These are phyloP conservation scores for Deinandra increscens DNA, from an alignment of 129 eudicot species.

Conservation along the genomic window DNA sequence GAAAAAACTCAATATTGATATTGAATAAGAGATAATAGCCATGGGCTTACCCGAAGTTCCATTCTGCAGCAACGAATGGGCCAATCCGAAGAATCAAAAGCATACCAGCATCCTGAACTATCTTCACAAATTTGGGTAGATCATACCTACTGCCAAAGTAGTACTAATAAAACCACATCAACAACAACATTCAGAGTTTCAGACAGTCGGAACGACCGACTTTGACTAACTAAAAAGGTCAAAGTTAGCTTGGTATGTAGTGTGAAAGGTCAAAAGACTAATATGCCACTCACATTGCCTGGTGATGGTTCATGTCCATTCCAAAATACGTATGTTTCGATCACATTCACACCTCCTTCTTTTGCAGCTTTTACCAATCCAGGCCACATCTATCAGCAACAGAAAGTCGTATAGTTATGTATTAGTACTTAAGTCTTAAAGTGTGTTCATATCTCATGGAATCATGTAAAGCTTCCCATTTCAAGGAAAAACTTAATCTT, in stretches of 20 bases:
- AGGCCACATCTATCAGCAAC: slow-evolving; percentile 85
- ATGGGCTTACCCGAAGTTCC: slow-evolving; percentile 83
- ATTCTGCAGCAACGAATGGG: slow-evolving; percentile 97
- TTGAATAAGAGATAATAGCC: not conserved
- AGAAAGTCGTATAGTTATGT: not conserved
- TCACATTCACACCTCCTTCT: too few relatives aligned
- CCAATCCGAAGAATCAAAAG: slow-evolving; percentile 92
- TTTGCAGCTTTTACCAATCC: slow-evolving; percentile 83
- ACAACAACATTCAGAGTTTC: slow-evolving; percentile 4
- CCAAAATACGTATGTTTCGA: too few relatives aligned
- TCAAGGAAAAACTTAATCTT: too few relatives aligned
- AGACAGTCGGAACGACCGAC: not conserved
- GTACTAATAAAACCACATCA: slow-evolving; percentile 43
- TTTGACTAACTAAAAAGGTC: not conserved
- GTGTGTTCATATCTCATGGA: not conserved
- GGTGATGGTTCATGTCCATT: too few relatives aligned
- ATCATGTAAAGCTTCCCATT: not conserved
- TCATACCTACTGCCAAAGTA: slow-evolving; percentile 92
- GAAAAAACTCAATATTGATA: too few relatives aligned
- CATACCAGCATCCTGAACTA: slow-evolving; percentile 86
- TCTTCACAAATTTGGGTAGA: too few relatives aligned
- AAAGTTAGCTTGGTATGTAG: not conserved
- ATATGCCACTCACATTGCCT: not conserved
- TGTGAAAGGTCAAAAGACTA: not conserved
- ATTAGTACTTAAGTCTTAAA: not conserved